phyloP scores from a whole-genome alignment of 2,329 filamentous ascomycete genomes.

The Alternaria ventricosa region DNA sequence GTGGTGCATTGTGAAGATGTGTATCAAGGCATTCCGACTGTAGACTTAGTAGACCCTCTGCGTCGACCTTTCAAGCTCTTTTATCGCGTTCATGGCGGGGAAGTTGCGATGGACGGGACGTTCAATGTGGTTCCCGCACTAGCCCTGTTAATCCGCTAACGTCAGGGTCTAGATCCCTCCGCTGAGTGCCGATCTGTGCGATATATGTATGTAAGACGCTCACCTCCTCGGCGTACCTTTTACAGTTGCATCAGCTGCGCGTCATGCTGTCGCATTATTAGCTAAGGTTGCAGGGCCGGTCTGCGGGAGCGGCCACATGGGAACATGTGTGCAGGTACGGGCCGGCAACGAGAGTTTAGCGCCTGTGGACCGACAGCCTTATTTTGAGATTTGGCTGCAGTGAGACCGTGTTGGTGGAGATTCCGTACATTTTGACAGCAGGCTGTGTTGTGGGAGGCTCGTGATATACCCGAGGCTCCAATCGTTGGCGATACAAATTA shows the following conservation, averaged over 20 bases:
- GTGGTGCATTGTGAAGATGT: not conserved
- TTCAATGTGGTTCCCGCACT: not conserved
- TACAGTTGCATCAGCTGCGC: not conserved
- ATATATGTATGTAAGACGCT: not conserved
- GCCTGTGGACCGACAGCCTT: not conserved
- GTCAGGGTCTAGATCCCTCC: not conserved
- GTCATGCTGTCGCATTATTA: not conserved
- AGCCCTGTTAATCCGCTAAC: not conserved
- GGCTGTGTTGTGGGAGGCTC: not conserved
- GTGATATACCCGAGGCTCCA: not conserved
- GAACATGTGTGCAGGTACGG: not conserved
- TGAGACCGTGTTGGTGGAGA: not conserved
- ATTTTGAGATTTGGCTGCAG: not conserved
- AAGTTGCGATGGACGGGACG: not conserved
- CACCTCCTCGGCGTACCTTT: not conserved
- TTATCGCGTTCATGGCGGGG: not conserved
- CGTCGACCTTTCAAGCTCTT: too few relatives aligned
- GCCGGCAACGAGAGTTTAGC: not conserved
- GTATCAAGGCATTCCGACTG: not conserved
- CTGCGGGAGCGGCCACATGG: not conserved
- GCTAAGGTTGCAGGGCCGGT: not conserved
- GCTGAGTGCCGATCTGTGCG: not conserved
- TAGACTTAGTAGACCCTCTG: not conserved
- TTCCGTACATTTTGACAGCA: not conserved
- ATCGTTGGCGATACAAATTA: not conserved